A percentile compares a stretch with the other conserved stretches of the same genome.
Evolutionary conservation across 2,329 filamentous ascomycete genomes (phyloP).

Genomic region (Beauveria sp.): DNA sequence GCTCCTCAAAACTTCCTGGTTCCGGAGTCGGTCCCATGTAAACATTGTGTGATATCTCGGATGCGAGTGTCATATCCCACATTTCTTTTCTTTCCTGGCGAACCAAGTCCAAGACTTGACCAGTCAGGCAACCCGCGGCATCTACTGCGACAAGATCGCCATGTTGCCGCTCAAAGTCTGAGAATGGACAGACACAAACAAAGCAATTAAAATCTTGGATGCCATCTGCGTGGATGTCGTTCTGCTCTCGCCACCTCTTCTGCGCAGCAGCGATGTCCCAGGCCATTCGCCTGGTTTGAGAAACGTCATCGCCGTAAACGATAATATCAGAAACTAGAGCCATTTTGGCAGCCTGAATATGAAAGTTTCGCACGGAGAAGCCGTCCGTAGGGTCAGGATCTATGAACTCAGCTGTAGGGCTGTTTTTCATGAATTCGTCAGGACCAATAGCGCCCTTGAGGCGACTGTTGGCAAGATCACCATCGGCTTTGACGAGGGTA

Average conservation of each 20-base stretch:
- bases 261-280: constrained; percentile 72
- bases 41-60: constrained; percentile 83
- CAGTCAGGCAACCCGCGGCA: constrained; percentile 62
- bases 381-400: constrained; percentile 82
- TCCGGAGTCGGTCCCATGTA: constrained; percentile 86
- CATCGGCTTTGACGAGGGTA: constrained; percentile 82
- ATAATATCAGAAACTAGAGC: constrained; percentile 87
- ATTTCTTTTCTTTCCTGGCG: constrained; percentile 86
- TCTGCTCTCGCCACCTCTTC: constrained; percentile 60
- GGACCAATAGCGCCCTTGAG: constrained; percentile 83
- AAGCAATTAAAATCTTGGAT: constrained; percentile 78
- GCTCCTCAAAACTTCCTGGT: constrained; percentile 47
- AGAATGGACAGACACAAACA: constrained; percentile 56
- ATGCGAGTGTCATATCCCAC: constrained; percentile 84
- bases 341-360: constrained; percentile 86
- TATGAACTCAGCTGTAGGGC: constrained; percentile 54
- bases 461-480: constrained; percentile 62
- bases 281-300: constrained; percentile 53
- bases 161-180: constrained; percentile 62
- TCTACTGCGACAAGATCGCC: constrained; percentile 69
- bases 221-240: constrained; percentile 46
- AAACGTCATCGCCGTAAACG: constrained; percentile 72
- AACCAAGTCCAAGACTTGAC: constrained; percentile 78
- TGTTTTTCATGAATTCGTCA: constrained; percentile 63
- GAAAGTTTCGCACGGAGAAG: constrained; percentile 94